Evolutionary conservation across 2,329 filamentous ascomycete species (phyloP), one percentile per base, ranked within the genome.

Genomic region (Fusarium sp.): DNA sequence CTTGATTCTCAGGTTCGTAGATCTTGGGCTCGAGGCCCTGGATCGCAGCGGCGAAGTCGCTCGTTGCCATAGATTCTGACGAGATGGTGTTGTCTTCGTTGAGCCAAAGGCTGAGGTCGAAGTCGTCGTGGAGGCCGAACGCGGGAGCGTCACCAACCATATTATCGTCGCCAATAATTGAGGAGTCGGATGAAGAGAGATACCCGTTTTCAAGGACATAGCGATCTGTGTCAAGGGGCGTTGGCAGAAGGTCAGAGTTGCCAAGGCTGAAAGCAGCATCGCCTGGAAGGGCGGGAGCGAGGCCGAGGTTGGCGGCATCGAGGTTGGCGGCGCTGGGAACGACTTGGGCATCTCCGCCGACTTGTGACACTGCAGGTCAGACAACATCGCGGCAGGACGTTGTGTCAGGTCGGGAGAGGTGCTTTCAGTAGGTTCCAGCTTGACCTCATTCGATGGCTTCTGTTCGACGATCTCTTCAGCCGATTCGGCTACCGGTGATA

Each of bases 301-400:
- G 66, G 79, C 79, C 77, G 81, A 83, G 73, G 77, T 78, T 78
- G 78, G 79, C 66, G 68, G 76, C 68, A 68, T 77, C 71, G 61
- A 78, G 76, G 80, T 83, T 79, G 77, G 83, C 72, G 81, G 83
- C 75, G 77, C 78, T 79, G 73, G 77, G 79, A 81, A 84, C 76
- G 81, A 80, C 80, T 79, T 81, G 77, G 83, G 81, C 81, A 83
- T 85, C 83, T 87, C 88, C 86, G 85, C 89, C 92, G 92, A 95
- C 91, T 90, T 95, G 95, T 91, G 96, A 98, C 96, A 99, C 96
- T 92, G 96, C 96, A 97, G 96, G 96, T 97, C 96, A 82, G 92
- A 98, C 96, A 98, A 98, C 95, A 98, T 91, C 95, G 89, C 96
- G 88, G 96, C 96, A 98, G 96, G 95, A 97, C 97, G 95, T 98